These are phyloP conservation scores for Phytophthora meadii DNA, from an alignment of 352 stramenopile genomes.

Conservation along the genomic window DNA sequence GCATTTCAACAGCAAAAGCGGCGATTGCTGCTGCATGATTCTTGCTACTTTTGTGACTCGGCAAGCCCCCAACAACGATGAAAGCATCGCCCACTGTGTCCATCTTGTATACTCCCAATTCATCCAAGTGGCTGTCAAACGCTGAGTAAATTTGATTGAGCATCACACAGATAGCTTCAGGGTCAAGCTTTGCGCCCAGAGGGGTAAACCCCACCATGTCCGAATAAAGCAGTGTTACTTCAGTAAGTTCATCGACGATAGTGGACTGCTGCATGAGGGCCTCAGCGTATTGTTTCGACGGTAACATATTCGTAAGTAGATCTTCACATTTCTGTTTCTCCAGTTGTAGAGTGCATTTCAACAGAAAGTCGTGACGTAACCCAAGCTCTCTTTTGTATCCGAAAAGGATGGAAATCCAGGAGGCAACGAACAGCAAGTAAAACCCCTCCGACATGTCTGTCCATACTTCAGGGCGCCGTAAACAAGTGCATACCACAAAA, in stretches of 20 bases:
- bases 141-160: constrained; percentile 86
- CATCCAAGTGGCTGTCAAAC: constrained; percentile 85
- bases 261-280: constrained; percentile 73
- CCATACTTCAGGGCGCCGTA: constrained; percentile 34
- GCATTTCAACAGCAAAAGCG: constrained; percentile 85
- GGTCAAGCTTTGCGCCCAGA: constrained; percentile 64
- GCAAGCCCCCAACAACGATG: constrained; percentile 80
- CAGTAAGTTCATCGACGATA: constrained; percentile 81
- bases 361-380: constrained; percentile 74
- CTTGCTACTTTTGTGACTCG: constrained; percentile 73
- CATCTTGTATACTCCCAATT: constrained; percentile 88
- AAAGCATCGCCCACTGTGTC: constrained; percentile 89
- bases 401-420: constrained; percentile 49
- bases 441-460: constrained; percentile 53
- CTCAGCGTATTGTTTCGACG: constrained; percentile 75
- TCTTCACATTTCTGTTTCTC: constrained; percentile 85
- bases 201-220: constrained; percentile 89
- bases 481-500: constrained; percentile 38
- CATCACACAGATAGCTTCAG: constrained; percentile 73
- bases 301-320: constrained; percentile 88
- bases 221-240: constrained; percentile 88
- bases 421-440: constrained; percentile 41
- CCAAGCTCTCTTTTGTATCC: constrained; percentile 73
- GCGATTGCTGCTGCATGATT: constrained; percentile 78
- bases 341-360: constrained; percentile 80